Evolutionary conservation across 2,329 filamentous ascomycete species (phyloP).

Genomic region (Clarireedia homoeocarpa): DNA sequence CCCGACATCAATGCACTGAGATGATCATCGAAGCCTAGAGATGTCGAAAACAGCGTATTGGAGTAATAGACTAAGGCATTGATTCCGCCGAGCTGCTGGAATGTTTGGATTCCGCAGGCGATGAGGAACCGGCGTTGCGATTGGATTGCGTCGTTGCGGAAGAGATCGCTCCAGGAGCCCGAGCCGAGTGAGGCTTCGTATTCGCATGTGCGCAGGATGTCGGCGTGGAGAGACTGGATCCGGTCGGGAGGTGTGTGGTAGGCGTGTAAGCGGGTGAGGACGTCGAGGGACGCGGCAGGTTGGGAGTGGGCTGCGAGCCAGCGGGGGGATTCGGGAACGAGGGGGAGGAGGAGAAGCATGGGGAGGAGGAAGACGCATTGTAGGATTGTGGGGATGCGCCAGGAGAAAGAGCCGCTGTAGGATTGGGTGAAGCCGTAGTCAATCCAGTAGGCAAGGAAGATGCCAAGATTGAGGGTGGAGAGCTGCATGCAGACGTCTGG

Average conservation of each 20-base stretch:
- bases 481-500: slow-evolving; percentile 39
- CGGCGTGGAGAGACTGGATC: slow-evolving; percentile 23
- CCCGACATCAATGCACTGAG: slow-evolving; percentile 45
- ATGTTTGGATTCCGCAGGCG: slow-evolving; percentile 39
- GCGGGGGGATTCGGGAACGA: slow-evolving; percentile 42
- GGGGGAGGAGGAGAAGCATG: slow-evolving; percentile 44
- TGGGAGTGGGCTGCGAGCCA: slow-evolving; percentile 36
- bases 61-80: slow-evolving; percentile 37
- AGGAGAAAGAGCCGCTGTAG: slow-evolving; percentile 36
- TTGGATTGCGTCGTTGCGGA: slow-evolving; percentile 29
- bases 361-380: slow-evolving; percentile 18
- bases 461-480: slow-evolving; percentile 44
- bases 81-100: slow-evolving; percentile 42
- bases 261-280: slow-evolving; percentile 44
- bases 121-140: slow-evolving; percentile 43
- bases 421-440: slow-evolving; percentile 50
- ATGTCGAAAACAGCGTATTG: slow-evolving; percentile 38
- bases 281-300: slow-evolving; percentile 34
- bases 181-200: slow-evolving; percentile 31
- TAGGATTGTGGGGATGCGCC: slow-evolving; percentile 54
- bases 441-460: slow-evolving; percentile 54
- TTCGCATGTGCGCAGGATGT: slow-evolving; percentile 29
- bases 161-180: slow-evolving; percentile 22
- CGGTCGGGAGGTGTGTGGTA: slow-evolving; percentile 17
- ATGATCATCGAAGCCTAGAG: slow-evolving; percentile 34